Evolutionary conservation across 23 red algal genomes (phyloP), one percentile per base, ranked within the genome.

Genomic region (Gracilariopsis chorda): DNA sequence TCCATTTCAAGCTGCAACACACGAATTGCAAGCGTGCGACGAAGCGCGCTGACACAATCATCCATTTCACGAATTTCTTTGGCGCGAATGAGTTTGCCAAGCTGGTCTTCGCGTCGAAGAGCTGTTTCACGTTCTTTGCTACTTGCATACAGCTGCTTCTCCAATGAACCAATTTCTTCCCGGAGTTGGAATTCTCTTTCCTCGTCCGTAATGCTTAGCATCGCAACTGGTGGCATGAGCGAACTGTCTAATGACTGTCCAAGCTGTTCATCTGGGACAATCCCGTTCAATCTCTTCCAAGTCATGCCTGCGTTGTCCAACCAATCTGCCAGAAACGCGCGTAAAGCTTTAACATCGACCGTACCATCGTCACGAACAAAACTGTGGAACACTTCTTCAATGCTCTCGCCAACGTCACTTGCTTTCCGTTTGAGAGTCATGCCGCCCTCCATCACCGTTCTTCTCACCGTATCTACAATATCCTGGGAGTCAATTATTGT

Each of bases 1-100:
- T 99, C 90, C 89, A 96, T 92, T 77, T 99, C 97, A 12, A 95
- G 44, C 68, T 94, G 90, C 63, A 99, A 41, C 11, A 99, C 93
- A 27, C 88, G 68, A 37, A 99, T 88, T 12, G 92, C 93, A 28
- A 99, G 80, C 32, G 82, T 81, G 44, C 94, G 87, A 49, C 97
- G 86, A 32, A 99, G 69, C 19, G 84, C 83, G 76, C 83, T 87
- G 32, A 99, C 97, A 34, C 40, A 49, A 47, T 99, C 97, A 69
- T 99, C 97, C 83, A 99, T 94, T 8, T 71, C 78, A 4, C 97
- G 86, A 80, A 99, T 87, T 37, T 99, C 97, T 32, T 83, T 85
- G 35, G 93, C 86, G 51, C 92, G 91, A 41, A 95, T 95, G 3
- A 99, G 89, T 67, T 96, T 96, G 5, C 97, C 93, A 40, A 99